Percentiles rank a stretch among this genome's conserved stretches.
phyloP scores from a whole-genome alignment of 352 stramenopile genomes.

The Plasmopara muralis region DNA sequence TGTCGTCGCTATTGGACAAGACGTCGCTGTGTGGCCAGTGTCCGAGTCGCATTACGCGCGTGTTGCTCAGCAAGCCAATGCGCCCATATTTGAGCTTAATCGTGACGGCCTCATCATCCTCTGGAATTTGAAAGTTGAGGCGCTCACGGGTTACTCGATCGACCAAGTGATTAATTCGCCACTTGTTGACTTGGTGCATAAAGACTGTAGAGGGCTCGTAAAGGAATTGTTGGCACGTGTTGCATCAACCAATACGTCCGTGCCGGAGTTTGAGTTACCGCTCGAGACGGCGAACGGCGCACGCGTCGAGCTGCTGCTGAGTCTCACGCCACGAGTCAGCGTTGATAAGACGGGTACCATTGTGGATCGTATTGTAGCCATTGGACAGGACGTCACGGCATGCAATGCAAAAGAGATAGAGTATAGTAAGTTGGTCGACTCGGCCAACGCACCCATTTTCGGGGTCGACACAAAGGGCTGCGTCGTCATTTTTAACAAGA shows the following conservation, averaged over 20 bases:
- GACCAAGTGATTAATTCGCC: constrained; percentile 38
- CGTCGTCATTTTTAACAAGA: constrained; percentile 88
- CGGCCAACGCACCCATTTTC: constrained; percentile 75
- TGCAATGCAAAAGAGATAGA: constrained; percentile 60
- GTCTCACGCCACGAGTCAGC: constrained; percentile 43
- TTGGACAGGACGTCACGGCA: constrained; percentile 63
- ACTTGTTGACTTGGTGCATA: constrained; percentile 42
- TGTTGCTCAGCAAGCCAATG: constrained; percentile 69
- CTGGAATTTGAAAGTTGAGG: constrained; percentile 62
- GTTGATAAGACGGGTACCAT: constrained; percentile 21
- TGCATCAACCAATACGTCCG: constrained; percentile 35
- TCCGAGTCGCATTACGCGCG: constrained; percentile 45
- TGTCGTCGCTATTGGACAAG: constrained; percentile 42
- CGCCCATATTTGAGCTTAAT: constrained; percentile 74
- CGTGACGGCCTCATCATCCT: constrained; percentile 49
- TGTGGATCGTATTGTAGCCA: constrained; percentile 51
- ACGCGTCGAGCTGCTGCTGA: constrained; percentile 47
- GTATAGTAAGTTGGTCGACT: constrained; percentile 66
- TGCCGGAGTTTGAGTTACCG: constrained; percentile 47
- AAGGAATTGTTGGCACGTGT: constrained; percentile 37
- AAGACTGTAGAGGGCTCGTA: constrained; percentile 39
- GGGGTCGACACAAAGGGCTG: constrained; percentile 48
- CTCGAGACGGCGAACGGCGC: constrained; percentile 41
- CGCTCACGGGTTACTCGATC: constrained; percentile 52
- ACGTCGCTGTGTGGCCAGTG: constrained; percentile 40